A percentile compares a stretch with the other conserved stretches of the same genome.
phyloP scores from a whole-genome alignment of 495 filamentous ascomycete species.

The Daldinia decipiens region DNA sequence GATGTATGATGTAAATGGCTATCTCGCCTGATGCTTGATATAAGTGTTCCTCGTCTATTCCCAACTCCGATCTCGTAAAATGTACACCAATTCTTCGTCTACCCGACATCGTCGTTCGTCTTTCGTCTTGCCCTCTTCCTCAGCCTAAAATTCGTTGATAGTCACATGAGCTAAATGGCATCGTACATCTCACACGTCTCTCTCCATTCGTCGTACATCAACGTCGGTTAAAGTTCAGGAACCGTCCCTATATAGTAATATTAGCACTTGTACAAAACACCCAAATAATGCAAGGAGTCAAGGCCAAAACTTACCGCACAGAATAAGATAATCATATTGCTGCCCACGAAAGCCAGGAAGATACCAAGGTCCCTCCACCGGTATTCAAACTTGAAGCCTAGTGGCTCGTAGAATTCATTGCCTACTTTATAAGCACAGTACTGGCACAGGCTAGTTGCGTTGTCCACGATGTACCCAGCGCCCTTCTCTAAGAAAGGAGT shows the following conservation, averaged over 20 bases:
- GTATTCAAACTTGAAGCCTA: conserved; percentile 70
- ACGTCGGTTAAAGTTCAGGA: conserved; percentile 72
- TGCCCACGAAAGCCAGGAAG: conserved; percentile 75
- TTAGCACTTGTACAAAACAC: conserved; percentile 46
- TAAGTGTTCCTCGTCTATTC: not conserved
- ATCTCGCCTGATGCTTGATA: not conserved
- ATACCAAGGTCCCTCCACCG: conserved; percentile 86
- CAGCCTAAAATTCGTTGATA: not conserved
- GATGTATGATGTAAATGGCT: not conserved
- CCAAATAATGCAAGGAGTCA: not conserved
- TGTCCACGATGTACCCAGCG: conserved; percentile 74
- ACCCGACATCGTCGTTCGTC: not conserved
- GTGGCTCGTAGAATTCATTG: conserved; percentile 76
- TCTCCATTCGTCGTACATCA: conserved; percentile 45
- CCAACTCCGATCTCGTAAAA: not conserved
- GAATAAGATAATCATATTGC: conserved; percentile 80
- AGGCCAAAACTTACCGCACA: conserved; percentile 63
- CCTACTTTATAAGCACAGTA: conserved; percentile 83
- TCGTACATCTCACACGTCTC: conserved; percentile 8
- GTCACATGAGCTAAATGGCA: conserved; percentile 8
- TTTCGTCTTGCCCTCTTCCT: not conserved
- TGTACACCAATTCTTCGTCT: not conserved
- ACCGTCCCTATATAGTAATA: conserved; percentile 61
- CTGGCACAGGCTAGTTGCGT: conserved; percentile 69
- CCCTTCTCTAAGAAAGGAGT: conserved; percentile 71